Percentiles rank a stretch among this genome's conserved stretches.
Evolutionary conservation across 164 flowering plant species (phyloP).

Genomic region (Macadamia integrifolia): DNA sequence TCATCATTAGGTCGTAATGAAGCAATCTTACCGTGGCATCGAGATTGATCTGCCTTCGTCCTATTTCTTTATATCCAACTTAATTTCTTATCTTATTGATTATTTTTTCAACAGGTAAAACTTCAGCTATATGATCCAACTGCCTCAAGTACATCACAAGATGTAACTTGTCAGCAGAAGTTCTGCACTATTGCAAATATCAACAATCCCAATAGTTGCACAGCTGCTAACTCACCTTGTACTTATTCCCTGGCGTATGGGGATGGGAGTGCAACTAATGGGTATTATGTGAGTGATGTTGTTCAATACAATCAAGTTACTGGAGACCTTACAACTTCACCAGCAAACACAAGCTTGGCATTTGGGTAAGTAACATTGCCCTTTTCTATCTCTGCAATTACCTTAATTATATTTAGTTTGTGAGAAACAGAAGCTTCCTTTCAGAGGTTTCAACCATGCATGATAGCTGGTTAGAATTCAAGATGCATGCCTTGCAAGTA

Average conservation of each 20-base stretch:
- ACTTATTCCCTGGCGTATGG: slow-evolving; percentile 70
- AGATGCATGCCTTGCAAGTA: no score
- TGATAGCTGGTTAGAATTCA: no score
- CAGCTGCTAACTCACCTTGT: slow-evolving; percentile 32
- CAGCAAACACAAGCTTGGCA: slow-evolving; percentile 48
- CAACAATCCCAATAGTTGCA: slow-evolving; percentile 34
- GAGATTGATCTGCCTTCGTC: no score
- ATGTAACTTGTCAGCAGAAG: slow-evolving; percentile 58
- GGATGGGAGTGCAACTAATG: slow-evolving; percentile 88
- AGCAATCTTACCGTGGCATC: no score
- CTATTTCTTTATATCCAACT: no score
- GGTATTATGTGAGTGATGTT: slow-evolving; percentile 71
- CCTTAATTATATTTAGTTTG: no score
- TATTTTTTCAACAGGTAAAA: slow-evolving; percentile 41
- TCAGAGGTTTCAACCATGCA: no score
- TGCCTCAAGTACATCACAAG: slow-evolving; percentile 50
- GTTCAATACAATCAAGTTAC: slow-evolving; percentile 41
- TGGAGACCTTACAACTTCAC: slow-evolving; percentile 53
- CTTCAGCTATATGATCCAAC: slow-evolving; percentile 60
- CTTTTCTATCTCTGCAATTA: no score
- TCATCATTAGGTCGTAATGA: no score
- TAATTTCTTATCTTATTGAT: no score
- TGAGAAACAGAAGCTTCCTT: no score
- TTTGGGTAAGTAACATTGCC: slow-evolving; percentile 64
- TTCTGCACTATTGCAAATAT: slow-evolving; percentile 32